phyloP scores from a whole-genome alignment of 176 grass and related monocot genomes.

The Alloteropsis semialata region DNA sequence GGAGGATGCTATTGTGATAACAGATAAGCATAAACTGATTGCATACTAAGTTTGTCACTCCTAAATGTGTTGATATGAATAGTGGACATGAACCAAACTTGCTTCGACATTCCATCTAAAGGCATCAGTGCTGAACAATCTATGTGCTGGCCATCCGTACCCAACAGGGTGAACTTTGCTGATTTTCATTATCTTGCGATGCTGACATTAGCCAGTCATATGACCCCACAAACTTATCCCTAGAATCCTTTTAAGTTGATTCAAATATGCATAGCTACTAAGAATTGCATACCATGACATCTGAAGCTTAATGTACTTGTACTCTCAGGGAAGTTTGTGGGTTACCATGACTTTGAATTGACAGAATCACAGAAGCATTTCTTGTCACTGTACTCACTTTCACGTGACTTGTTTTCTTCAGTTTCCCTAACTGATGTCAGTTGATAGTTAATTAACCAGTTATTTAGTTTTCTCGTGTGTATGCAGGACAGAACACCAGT shows the following conservation, averaged over 20 bases:
- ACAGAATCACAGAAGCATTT: neutral
- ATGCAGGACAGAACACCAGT: conserved; percentile 24
- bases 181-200: neutral
- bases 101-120: conserved; percentile 19
- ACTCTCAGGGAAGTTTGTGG: neutral
- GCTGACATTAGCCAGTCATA: neutral
- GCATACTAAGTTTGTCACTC: neutral
- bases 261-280: neutral
- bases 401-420: neutral
- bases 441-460: neutral
- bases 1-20: neutral
- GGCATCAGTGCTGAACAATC: neutral
- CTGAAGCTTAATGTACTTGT: neutral
- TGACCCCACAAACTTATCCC: neutral
- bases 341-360: conserved; percentile 17
- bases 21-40: neutral
- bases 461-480: neutral
- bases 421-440: neutral
- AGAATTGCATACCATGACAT: neutral
- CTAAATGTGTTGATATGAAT: neutral
- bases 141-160: neutral
- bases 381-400: neutral
- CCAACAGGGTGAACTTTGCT: neutral
- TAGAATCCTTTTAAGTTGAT: neutral
- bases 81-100: conserved; percentile 16